Evolutionary conservation across 371 early-diverging fungal species (phyloP).

Genomic region (Choanephora cucurbitarum): DNA sequence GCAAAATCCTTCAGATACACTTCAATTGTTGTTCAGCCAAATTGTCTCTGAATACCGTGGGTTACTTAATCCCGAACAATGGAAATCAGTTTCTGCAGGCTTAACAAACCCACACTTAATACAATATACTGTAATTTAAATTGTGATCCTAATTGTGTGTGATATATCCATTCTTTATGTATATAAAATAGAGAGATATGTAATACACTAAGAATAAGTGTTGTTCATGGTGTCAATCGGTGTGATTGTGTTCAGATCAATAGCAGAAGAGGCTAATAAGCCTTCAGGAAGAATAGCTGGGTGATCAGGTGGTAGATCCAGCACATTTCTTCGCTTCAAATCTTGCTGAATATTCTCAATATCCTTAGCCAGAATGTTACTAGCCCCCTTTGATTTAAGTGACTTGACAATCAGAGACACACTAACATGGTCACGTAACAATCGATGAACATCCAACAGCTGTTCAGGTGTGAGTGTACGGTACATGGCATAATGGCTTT

Average conservation of each 20-base stretch:
- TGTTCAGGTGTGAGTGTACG: constrained; percentile 22
- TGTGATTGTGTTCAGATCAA: no score
- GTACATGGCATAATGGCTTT: constrained; percentile 22
- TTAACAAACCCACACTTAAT: no score
- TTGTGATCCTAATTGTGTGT: no score
- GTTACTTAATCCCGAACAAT: constrained; percentile 8
- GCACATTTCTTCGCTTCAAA: constrained; percentile 16
- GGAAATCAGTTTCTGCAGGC: constrained; percentile 12
- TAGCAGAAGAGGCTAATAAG: no score
- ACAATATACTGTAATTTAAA: no score
- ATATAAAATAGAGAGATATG: no score
- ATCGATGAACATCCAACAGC: constrained; percentile 8
- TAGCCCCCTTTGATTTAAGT: constrained; percentile 13
- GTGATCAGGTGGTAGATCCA: constrained; percentile 1
- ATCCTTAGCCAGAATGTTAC: constrained; percentile 24
- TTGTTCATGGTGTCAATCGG: no score
- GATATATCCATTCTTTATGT: no score
- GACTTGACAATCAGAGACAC: constrained; percentile 16
- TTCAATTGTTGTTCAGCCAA: constrained; percentile 55
- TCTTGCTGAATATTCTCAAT: constrained; percentile 33
- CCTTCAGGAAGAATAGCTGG: no score
- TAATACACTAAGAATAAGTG: no score
- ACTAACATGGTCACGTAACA: constrained; percentile 15
- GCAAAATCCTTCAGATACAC: constrained; percentile 62
- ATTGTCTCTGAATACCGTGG: constrained; percentile 8